Base-by-base conservation (phyloP, 352 stramenopile species). In the Phytophthora sp. region DNA sequence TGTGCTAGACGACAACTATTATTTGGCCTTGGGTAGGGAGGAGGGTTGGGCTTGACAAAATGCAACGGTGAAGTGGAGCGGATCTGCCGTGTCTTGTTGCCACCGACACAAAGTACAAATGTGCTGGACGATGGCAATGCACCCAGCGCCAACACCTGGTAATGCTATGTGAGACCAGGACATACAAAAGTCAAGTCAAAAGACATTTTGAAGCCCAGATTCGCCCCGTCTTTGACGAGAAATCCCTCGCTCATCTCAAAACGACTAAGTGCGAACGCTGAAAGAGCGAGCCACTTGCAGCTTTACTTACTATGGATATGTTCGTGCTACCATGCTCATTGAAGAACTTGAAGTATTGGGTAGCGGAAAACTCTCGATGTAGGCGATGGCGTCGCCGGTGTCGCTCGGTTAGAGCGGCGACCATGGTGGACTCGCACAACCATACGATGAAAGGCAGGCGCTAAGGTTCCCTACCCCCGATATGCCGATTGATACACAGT, bases 101-200 rank as follows among this genome's bases (percentile, higher is more conserved):
- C 31, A 51, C 36, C 26, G 50, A 31, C 42, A 29, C 31, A 72
- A 75, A 68, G 55, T 27, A 38, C 51, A 69, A 72, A 75, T 72
- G 60, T 60, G 65, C 62, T 66, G 49, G 69, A 76, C 63, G 69
- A 70, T 59, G 54, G 54, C 67, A 68, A 71, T 72, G 50, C 35
- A 71, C 50, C 57, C 33, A 64, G 42, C 15, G 41, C 24, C 30
- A 39, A 33, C 56, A 63, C 31, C 57, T 65, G 57, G 49, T 26
- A 23, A 13, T 53, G 62, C 46, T 46, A 72, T 44, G 56, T 68
- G 63, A 56, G 67, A 72, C 67, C 41, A 7, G 30, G 9, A 9
- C 53, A 62, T 76, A 70, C 59, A 53, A 54, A 69, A 45, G 0
- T 5, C 55, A 60, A 71, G 61, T 68, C 16, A 52, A 42, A 42